Evolutionary conservation across 805 yeast species (phyloP), one percentile per base, ranked within the genome.

Genomic region (Kuraishia piskuri): DNA sequence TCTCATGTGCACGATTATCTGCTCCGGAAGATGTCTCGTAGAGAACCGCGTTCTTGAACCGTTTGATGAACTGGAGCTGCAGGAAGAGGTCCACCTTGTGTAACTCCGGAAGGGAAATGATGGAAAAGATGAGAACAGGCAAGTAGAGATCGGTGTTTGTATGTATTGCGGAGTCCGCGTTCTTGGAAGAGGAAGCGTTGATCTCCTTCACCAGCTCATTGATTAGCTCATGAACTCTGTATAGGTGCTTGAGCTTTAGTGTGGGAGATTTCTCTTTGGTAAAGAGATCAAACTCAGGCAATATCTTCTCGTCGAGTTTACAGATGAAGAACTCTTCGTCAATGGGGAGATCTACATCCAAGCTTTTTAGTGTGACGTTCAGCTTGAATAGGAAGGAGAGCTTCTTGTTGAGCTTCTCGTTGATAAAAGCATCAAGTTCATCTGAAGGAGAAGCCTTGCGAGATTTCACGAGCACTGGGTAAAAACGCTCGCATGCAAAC

Each of bases 251-350:
- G 55, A 69, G 57, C 54, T 69, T 69, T 26, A 63, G 54, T 3
- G 71, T 67, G 1, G 74, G 72, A 1, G 71, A 65, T 23, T 64
- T 61, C 52, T 67, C 69, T 2, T 66, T 65, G 5, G 67, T 58
- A 53, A 69, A 56, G 9, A 63, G 49, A 52, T 68, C 70, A 55
- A 68, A 65, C 49, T 62, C 63, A 1, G 70, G 68, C 17, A 64
- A 50, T 7, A 69, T 52, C 3, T 48, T 37, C 7, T 61, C 60
- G n/a, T 59, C 58, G n/a, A 68, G 52, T 22, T 57, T 53, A 1
- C 31, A 36, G 10, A 56, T 50, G 52, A 69, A 66, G 6, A 53
- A 26, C 1, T 57, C 58, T 22, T 60, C 61, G 50, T 67, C 65
- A 2, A 61, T 47, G 0, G 65, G 63, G 47, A 69, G 54, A 24